Evolutionary conservation across 805 yeast genomes (phyloP), one percentile per base, ranked within the genome.

Genomic region (Metschnikowia amazonensis): DNA sequence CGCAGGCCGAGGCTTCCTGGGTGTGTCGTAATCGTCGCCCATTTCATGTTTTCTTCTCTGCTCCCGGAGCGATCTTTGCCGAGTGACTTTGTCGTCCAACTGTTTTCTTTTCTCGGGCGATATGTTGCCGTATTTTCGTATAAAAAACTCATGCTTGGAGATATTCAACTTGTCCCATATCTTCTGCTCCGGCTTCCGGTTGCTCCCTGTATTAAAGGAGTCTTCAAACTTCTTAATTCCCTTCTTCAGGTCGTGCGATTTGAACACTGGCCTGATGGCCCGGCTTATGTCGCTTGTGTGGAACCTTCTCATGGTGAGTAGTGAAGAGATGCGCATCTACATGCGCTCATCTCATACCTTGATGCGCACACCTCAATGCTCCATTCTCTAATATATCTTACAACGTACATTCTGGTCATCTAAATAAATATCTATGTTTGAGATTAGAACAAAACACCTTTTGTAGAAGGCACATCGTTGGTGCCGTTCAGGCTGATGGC

Each of bases 381-480:
- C n/a, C n/a, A n/a, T n/a, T n/a, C n/a, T n/a, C n/a, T n/a, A n/a
- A n/a, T n/a, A n/a, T n/a, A n/a, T n/a, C n/a, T n/a, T n/a, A n/a
- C n/a, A n/a, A n/a, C n/a, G n/a, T n/a, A n/a, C n/a, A 31, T 31
- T 17, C 13, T 31, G 21, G 21, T 31, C n/a, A 9, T 13, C 16
- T 31, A 17, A 37, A 24, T 33, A 33, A 32, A 2, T 29, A 29
- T 31, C 23, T 18, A 7, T 11, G 10, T 7, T 11, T 36, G 30
- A 6, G 32, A 13, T 37, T 62, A 85, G 68, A 84, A 83, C 38
- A 92, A 72, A 9, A 94, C 98, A 44, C 99, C 99, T 69, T 94
- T 94, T 9, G 99, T 94, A 45, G 95, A 84, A 17, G 99, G 99
- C 37, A 94, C 87, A 50, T 94, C 99, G 60, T 89, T 75, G 20